Conservation (phyloP, 2,329 filamentous ascomycete genomes). For the Fusarium irregulare region DNA sequence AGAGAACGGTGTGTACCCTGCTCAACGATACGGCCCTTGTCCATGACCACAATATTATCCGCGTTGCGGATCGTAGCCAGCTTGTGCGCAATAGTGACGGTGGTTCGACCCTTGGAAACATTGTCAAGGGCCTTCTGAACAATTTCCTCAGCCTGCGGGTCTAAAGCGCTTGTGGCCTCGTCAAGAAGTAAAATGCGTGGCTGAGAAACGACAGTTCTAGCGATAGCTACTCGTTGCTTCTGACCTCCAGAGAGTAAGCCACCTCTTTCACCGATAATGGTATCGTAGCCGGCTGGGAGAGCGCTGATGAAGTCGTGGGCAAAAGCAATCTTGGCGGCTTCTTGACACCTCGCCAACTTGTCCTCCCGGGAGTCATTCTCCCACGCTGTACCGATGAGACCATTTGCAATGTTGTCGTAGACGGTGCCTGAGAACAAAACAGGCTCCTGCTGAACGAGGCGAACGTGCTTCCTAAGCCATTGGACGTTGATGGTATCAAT, state of each 20-base stretch:
- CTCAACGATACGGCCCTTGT: slow-evolving; percentile 69
- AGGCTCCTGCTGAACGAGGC: slow-evolving; percentile 65
- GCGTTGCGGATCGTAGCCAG: slow-evolving; percentile 70
- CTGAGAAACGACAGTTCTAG: slow-evolving; percentile 62
- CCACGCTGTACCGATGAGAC: slow-evolving; percentile 53
- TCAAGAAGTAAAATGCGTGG: slow-evolving; percentile 73
- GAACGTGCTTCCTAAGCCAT: slow-evolving; percentile 32
- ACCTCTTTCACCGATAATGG: slow-evolving; percentile 65
- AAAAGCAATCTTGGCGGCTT: slow-evolving; percentile 63
- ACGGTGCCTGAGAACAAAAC: slow-evolving; percentile 63
- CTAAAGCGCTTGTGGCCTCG: slow-evolving; percentile 70
- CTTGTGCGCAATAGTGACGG: slow-evolving; percentile 73
- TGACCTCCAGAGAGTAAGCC: slow-evolving; percentile 64
- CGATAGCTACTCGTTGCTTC: slow-evolving; percentile 66
- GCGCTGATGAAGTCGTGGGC: slow-evolving; percentile 64
- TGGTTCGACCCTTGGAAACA: slow-evolving; percentile 60
- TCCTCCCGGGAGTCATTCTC: slow-evolving; percentile 53
- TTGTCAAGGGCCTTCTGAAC: slow-evolving; percentile 58
- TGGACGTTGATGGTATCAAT: slow-evolving; percentile 17
- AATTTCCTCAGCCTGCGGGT: slow-evolving; percentile 51
- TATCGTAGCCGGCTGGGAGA: slow-evolving; percentile 60
- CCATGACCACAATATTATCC: slow-evolving; percentile 73
- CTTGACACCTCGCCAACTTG: slow-evolving; percentile 55
- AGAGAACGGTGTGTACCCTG: slow-evolving; percentile 69
- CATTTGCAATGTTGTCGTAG: slow-evolving; percentile 60